Evolutionary conservation across 2,329 filamentous ascomycete genomes (phyloP).

Genomic region (Hypomyces rosellus): DNA sequence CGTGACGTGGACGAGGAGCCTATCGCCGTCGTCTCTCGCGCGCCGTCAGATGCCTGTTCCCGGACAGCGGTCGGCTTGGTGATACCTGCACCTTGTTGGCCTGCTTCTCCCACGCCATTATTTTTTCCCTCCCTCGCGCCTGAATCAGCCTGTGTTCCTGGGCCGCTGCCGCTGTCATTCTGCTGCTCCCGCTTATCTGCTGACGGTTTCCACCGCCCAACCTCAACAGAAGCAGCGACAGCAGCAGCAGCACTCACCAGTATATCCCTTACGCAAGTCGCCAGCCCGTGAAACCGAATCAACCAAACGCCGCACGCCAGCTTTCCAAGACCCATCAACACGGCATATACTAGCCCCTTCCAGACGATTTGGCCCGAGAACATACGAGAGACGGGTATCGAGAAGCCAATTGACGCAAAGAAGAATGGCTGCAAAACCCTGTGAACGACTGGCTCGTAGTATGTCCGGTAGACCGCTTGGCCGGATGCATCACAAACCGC

Average conservation of each 20-base stretch:
- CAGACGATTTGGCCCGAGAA: conserved; percentile 60
- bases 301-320: conserved; percentile 55
- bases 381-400: conserved; percentile 66
- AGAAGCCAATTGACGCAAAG: conserved; percentile 71
- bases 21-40: too few species aligned
- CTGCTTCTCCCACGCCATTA: too few species aligned
- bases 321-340: conserved; percentile 63
- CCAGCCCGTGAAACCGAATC: conserved; percentile 20
- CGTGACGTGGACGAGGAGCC: background rate
- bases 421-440: conserved; percentile 63
- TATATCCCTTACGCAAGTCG: too few species aligned
- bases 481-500: background rate
- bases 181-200: background rate
- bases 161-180: background rate
- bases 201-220: too few species aligned
- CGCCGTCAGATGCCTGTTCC: too few species aligned
- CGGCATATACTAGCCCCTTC: conserved; percentile 65
- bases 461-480: conserved; percentile 31
- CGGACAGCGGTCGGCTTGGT: too few species aligned
- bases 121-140: too few species aligned
- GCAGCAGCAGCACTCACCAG: too few species aligned
- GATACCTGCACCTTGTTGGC: too few species aligned
- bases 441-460: conserved; percentile 34
- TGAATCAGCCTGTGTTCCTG: too few species aligned
- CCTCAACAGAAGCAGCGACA: too few species aligned